phyloP scores from a whole-genome alignment of 225 moss, liverwort and hornwort species.

The Pseudoscleropodium purum region DNA sequence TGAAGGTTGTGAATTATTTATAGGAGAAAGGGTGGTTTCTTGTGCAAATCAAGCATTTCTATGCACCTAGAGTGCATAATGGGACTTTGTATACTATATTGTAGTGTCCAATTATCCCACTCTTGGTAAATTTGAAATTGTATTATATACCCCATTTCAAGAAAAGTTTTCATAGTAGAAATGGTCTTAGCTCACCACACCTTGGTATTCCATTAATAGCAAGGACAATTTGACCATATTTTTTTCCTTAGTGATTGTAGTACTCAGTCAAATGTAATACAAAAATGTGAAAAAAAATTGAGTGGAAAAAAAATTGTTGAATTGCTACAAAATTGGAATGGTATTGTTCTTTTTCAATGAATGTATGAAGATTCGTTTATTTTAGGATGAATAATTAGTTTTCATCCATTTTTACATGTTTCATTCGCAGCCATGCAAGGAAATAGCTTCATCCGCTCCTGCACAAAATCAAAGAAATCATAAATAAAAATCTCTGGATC shows the following conservation, averaged over 20 bases:
- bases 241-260: rapidly evolving
- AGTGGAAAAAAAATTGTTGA: no score
- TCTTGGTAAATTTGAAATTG: not conserved
- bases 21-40: rapidly evolving
- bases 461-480: not conserved
- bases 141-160: not conserved
- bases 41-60: not conserved
- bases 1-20: not conserved
- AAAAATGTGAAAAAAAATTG: not conserved
- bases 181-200: not conserved
- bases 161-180: not conserved
- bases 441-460: not conserved
- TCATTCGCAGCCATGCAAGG: no score
- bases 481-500: not conserved
- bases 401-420: not conserved
- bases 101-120: not conserved
- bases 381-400: not conserved
- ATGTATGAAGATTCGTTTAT: no score
- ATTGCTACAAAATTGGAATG: not conserved
- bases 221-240: not conserved
- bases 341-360: not conserved
- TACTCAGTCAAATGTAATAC: not conserved
- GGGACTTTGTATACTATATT: no score
- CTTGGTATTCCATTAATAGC: not conserved
- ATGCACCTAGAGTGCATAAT: not conserved